Evolutionary conservation across 768 basidiomycete genomes (phyloP), one percentile per base, ranked within the genome.

Genomic region (Lactifluus hygrophoroides): DNA sequence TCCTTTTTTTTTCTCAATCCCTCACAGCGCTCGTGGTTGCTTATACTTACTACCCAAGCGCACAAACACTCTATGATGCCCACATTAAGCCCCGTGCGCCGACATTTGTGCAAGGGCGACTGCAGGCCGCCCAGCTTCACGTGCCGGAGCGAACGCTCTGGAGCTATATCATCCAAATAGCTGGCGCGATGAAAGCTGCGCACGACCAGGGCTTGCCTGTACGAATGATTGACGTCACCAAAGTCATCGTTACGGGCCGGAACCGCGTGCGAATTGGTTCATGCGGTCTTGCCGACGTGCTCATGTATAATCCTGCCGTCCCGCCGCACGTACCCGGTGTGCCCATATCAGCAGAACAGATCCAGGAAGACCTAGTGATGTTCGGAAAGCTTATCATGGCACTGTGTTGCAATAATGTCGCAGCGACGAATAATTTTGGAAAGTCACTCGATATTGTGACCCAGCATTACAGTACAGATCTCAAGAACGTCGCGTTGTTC

Each of bases 121-220:
- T 71, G 8, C 70, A 69, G 43, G 70, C 72, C 16, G 74, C 75
- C 35, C 50, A 62, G 2, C 54, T 58, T 16, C 60, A 54, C 34
- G 73, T 98, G 21, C 78, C 88, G 0, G 96, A 99, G 69, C 77
- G 85, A 17, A 83, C 85, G 0, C 69, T 99, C 3, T 99, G 96
- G 96, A 86, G 87, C 3, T 97, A 94, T 67, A 82, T 96, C 48
- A 80, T 92, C 21, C 96, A 99, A 70, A 82, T 97, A 56, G 85
- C 88, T 5, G 85, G 80, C 60, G 94, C 90, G 1, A 82, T 98
- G 70, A 92, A 88, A 71, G 82, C 80, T 45, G 85, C 89, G 0
- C 96, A 99, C 68, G 85, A 86, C 50, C 79, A 79, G 3, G 89
- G 90, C 0, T 74, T 90, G 51, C 89, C 94, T 0, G 79, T 92